phyloP scores from a whole-genome alignment of 805 yeast species.

The Yamadazyma paraphyllophila region DNA sequence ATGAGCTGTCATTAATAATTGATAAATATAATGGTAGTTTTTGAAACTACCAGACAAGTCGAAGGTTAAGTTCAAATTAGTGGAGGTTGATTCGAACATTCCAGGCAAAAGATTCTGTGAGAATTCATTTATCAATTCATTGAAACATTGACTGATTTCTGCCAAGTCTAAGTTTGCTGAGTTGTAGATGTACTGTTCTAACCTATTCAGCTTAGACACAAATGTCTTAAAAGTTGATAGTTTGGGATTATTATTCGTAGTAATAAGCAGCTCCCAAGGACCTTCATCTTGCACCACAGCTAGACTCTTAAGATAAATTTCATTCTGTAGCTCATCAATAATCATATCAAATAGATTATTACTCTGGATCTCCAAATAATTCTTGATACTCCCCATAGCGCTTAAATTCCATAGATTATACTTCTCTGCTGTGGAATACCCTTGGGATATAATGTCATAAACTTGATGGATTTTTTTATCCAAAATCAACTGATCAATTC shows the following conservation, averaged over 20 bases:
- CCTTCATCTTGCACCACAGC: conserved; percentile 9
- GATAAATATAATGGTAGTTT: conserved; percentile 43
- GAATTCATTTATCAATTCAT: conserved; percentile 30
- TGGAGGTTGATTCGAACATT: conserved; percentile 14
- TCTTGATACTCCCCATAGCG: conserved; percentile 50
- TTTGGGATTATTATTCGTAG: conserved; percentile 31
- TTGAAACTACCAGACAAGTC: conserved; percentile 16
- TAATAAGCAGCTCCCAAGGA: conserved; percentile 20
- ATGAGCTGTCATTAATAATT: conserved; percentile 54
- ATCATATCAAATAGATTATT: conserved; percentile 65
- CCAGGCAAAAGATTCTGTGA: conserved; percentile 27
- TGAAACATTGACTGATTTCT: conserved; percentile 44
- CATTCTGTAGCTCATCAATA: conserved; percentile 71
- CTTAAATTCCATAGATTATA: conserved; percentile 58
- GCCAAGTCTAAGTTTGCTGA: conserved; percentile 57
- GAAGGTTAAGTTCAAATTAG: conserved; percentile 23
- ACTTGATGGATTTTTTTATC: conserved; percentile 69
- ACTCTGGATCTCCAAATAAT: conserved; percentile 53
- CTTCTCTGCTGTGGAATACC: conserved; percentile 44
- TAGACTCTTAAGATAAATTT: conserved; percentile 46
- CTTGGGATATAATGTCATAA: conserved; percentile 49
- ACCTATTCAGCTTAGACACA: conserved; percentile 32
- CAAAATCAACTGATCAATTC: conserved; percentile 64
- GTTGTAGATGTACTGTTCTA: conserved; percentile 55
- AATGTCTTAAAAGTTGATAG: conserved; percentile 34